A percentile compares a stretch with the other conserved stretches of the same genome.
Evolutionary conservation across 257 asterid genomes (phyloP).

Genomic region (Osmanthus fragrans): DNA sequence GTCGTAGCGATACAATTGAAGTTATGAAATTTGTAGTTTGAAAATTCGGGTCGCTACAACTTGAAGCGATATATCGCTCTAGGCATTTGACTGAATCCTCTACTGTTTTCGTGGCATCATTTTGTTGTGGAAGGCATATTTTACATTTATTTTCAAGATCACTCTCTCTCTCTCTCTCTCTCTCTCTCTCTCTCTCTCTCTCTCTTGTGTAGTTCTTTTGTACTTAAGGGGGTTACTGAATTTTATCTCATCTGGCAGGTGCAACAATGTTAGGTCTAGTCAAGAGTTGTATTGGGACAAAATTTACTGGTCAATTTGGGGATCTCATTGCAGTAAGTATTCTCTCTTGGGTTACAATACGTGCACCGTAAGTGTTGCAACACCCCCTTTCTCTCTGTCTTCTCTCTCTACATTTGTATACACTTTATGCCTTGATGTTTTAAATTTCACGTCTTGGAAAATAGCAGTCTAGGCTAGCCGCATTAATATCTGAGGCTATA

Average conservation of each 20-base stretch:
- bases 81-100: not conserved
- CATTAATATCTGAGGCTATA: not conserved
- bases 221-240: not conserved
- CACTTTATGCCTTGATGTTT: not conserved
- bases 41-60: no score
- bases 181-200: not conserved
- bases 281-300: constrained; percentile 95
- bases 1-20: no score
- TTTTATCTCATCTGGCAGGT: constrained; percentile 50
- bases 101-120: not conserved
- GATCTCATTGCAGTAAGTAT: constrained; percentile 86
- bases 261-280: constrained; percentile 79
- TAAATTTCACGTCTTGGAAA: not conserved
- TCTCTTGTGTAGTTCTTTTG: not conserved
- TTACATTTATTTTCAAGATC: not conserved
- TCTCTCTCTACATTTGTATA: not conserved
- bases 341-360: constrained; percentile 6
- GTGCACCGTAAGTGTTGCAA: not conserved
- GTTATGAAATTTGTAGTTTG: no score
- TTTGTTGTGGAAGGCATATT: not conserved
- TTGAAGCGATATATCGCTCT: not conserved
- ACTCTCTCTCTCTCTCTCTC: no score
- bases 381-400: not conserved
- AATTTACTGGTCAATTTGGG: constrained; percentile 94
- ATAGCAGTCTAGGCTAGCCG: not conserved